phyloP scores from a whole-genome alignment of 2,329 filamentous ascomycete species.

The Diaporthe sp. region DNA sequence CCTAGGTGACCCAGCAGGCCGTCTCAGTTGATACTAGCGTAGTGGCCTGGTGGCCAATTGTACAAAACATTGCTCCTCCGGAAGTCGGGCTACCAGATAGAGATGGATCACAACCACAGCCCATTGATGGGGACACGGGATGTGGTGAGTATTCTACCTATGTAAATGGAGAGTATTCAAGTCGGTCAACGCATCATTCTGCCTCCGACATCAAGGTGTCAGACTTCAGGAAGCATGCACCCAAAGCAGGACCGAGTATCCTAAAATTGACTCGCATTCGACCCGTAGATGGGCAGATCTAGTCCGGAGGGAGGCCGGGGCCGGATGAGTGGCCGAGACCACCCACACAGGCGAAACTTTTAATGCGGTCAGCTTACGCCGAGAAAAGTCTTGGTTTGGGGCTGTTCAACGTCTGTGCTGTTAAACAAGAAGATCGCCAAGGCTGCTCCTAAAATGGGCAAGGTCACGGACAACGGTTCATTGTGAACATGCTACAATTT shows the following conservation, averaged over 20 bases:
- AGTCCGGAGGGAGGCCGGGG: background rate
- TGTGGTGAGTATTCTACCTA: too few species aligned
- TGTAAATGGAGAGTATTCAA: background rate
- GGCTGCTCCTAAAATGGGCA: background rate
- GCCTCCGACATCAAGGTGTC: too few species aligned
- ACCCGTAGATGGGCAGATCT: background rate
- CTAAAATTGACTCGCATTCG: background rate
- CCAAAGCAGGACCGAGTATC: background rate
- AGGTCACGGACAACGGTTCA: background rate
- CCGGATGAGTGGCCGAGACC: background rate
- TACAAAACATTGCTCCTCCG: too few species aligned
- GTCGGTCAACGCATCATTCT: background rate
- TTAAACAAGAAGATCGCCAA: background rate
- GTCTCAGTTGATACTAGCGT: background rate
- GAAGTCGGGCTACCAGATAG: background rate
- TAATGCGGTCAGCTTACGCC: constrained; percentile 1
- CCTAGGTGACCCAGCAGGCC: background rate
- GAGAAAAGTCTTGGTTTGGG: background rate
- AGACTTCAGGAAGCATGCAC: background rate
- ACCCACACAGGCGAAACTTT: background rate
- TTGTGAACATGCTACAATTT: background rate
- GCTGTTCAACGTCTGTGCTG: background rate
- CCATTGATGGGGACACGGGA: background rate
- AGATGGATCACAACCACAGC: background rate
- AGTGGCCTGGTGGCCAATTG: background rate